Conservation (phyloP, 108 stramenopile genomes). For the Nitzschia sp. region DNA sequence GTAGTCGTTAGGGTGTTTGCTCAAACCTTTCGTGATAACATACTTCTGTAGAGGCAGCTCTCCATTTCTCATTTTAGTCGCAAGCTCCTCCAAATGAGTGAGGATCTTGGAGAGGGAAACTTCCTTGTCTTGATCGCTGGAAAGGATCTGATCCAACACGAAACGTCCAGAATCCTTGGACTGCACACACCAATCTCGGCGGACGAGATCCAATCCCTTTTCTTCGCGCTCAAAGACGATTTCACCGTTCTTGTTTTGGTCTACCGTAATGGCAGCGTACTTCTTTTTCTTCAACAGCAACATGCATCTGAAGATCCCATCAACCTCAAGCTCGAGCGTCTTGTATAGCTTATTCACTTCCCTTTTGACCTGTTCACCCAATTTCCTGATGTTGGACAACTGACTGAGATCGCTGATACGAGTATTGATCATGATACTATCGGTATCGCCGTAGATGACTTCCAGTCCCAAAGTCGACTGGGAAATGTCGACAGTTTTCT, state of each 20-base stretch:
- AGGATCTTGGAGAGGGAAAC: constrained; percentile 86
- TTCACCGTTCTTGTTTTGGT: constrained; percentile 68
- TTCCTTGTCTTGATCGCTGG: constrained; percentile 85
- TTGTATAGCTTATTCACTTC: constrained; percentile 98
- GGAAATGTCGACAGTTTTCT: constrained; percentile 94
- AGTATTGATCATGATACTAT: constrained; percentile 99
- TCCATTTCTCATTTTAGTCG: constrained; percentile 80
- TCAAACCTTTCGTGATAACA: constrained; percentile 98
- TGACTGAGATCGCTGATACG: constrained; percentile 74
- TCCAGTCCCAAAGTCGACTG: constrained; percentile 93
- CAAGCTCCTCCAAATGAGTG: constrained; percentile 89
- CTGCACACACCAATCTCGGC: constrained; percentile 99
- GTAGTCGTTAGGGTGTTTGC: constrained; percentile 98
- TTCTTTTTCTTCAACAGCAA: constrained; percentile 99
- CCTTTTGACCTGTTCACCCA: constrained; percentile 92
- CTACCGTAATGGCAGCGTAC: constrained; percentile 94
- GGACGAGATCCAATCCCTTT: constrained; percentile 98
- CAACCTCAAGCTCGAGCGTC: constrained; percentile 97
- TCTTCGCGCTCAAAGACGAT: constrained; percentile 71
- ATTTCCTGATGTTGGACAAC: constrained; percentile 63
- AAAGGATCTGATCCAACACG: constrained; percentile 94
- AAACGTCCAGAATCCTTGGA: constrained; percentile 93
- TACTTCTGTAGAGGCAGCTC: constrained; percentile 90
- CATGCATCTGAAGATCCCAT: constrained; percentile 96
- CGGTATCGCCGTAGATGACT: constrained; percentile 99